Base-by-base conservation (phyloP, 805 yeast species). In the Sporopachydermia quercuum region DNA sequence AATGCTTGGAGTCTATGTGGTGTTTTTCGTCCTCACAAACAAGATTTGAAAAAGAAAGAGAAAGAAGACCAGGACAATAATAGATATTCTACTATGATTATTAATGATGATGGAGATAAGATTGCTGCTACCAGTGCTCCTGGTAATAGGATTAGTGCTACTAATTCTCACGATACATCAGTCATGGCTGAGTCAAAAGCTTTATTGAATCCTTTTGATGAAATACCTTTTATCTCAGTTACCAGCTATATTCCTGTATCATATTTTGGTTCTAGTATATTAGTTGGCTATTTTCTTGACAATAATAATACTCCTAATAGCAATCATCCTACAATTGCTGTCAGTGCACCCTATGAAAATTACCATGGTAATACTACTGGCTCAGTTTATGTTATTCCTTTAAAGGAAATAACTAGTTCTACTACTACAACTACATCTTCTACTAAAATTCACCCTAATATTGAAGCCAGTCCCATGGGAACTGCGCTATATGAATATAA, bases 361-460 rank as follows among this genome's bases (percentile, higher is more conserved):
- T 14, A 37, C 4, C 15, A 18, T 23, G 13, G n/a, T 8, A n/a
- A n/a, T n/a, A 33, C 36, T 0, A 36, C 39, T 14, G 76, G 76
- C 0, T 55, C 71, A 0, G 61, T 68, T 0, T 71, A 69, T 45
- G 46, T 71, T 4, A 45, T 71, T 2, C 68, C 73, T 1, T 35
- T 69, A 30, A 42, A 43, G 1, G 58, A 61, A 19, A 11, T 30
- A 23, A 15, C 19, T 13, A 4, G 37, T 4, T 19, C 14, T 3
- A 15, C 11, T 11, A 37, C 23, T 13, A 39, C 41, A 8, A 37
- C 16, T 37, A 37, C 40, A 11, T 18, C 11, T 3, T 15, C 13
- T 23, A 23, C 30, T 8, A n/a, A n/a, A 23, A n/a, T n/a, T n/a
- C n/a, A n/a, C n/a, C n/a, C n/a, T n/a, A 23, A n/a, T 23, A 23